Conservation (phyloP, 2,329 filamentous ascomycete genomes). For the Penicillium concentricum region DNA sequence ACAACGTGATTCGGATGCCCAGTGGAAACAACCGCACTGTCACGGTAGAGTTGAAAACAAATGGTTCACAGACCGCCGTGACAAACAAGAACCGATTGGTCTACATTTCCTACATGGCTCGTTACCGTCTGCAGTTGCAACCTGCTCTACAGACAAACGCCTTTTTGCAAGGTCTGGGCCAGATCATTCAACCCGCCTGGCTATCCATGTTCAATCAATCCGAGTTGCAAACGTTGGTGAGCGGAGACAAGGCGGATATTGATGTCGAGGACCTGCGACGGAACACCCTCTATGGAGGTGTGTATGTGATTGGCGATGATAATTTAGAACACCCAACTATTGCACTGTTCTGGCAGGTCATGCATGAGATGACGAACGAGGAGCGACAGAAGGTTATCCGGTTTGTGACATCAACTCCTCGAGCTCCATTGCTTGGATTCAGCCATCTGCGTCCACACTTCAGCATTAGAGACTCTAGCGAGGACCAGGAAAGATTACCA, state of each 20-base stretch:
- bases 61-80: constrained; percentile 73
- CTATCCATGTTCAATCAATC: constrained; percentile 98
- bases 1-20: constrained; percentile 62
- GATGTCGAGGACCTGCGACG: constrained; percentile 80
- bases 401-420: constrained; percentile 90
- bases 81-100: constrained; percentile 89
- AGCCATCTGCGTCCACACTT: constrained; percentile 80
- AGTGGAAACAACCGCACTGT: constrained; percentile 58
- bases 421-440: constrained; percentile 87
- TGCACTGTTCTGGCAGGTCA: constrained; percentile 85
- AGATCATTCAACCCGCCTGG: constrained; percentile 90
- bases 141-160: constrained; percentile 78
- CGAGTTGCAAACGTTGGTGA: constrained; percentile 89
- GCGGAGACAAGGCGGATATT: constrained; percentile 81
- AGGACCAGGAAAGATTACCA: constrained; percentile 74
- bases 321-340: constrained; percentile 81
- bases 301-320: constrained; percentile 89
- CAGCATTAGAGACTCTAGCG: constrained; percentile 80
- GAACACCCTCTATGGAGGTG: constrained; percentile 83
- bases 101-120: constrained; percentile 91
- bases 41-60: constrained; percentile 72
- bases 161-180: constrained; percentile 80
- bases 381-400: constrained; percentile 86
- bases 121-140: constrained; percentile 80
- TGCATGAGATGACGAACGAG: constrained; percentile 70